phyloP scores from a whole-genome alignment of 352 stramenopile species.

The Globisporangium lucens region DNA sequence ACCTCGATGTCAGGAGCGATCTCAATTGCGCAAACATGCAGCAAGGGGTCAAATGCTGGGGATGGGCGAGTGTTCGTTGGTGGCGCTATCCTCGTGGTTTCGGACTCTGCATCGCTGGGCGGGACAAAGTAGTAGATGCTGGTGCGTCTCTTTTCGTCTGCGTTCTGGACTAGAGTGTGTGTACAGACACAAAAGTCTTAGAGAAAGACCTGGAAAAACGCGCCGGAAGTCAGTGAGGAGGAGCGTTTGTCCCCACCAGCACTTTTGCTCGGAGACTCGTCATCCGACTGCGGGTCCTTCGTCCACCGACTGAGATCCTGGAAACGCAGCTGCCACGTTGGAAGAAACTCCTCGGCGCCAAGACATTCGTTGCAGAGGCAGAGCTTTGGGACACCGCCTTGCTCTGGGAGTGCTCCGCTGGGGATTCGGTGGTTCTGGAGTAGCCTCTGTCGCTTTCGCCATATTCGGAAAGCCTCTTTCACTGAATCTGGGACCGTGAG shows the following conservation, averaged over 20 bases:
- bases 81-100: not conserved
- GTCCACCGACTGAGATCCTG: slow-evolving; percentile 46
- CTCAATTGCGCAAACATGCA: slow-evolving; percentile 34
- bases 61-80: not conserved
- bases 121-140: slow-evolving; percentile 36
- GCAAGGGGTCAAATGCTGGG: slow-evolving; percentile 28
- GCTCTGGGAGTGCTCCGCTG: slow-evolving; percentile 29
- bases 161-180: slow-evolving; percentile 15
- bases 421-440: slow-evolving; percentile 35
- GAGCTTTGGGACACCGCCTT: slow-evolving; percentile 36
- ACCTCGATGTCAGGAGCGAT: slow-evolving; percentile 22
- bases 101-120: not conserved
- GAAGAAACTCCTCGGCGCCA: slow-evolving; percentile 37
- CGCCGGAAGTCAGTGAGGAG: slow-evolving; percentile 15
- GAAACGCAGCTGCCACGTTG: slow-evolving; percentile 57
- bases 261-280: not conserved
- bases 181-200: slow-evolving; percentile 22
- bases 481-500: slow-evolving; percentile 33
- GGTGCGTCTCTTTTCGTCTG: slow-evolving; percentile 4
- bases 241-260: not conserved
- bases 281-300: slow-evolving; percentile 1
- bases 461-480: slow-evolving; percentile 36
- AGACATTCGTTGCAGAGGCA: slow-evolving; percentile 59
- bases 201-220: slow-evolving; percentile 36
- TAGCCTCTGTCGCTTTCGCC: slow-evolving; percentile 33